Conservation (phyloP, 495 filamentous ascomycete species). For the Aspergillus biplanus region DNA sequence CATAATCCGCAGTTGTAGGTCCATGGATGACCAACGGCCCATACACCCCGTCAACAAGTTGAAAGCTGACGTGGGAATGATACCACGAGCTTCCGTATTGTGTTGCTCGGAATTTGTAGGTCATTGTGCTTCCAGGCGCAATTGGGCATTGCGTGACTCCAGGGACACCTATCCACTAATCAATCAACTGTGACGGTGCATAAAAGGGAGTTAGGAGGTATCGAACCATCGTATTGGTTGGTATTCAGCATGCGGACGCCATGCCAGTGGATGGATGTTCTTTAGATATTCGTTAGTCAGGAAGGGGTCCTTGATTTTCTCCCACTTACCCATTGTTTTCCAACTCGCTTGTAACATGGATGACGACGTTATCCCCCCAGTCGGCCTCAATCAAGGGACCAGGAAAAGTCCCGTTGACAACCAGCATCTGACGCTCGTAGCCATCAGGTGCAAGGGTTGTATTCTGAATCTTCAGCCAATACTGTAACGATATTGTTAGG, state of each 20-base stretch:
- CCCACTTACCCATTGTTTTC: background rate
- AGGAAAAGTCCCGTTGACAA: slow-evolving; percentile 44
- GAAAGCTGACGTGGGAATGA: too few species aligned
- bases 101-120: too few species aligned
- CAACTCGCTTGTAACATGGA: background rate
- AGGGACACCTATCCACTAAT: background rate
- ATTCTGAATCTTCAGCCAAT: background rate
- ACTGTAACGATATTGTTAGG: background rate
- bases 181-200: background rate
- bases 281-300: background rate
- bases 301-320: background rate
- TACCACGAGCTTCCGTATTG: too few species aligned
- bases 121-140: too few species aligned
- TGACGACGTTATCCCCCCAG: background rate
- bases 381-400: slow-evolving; percentile 39
- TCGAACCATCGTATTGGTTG: background rate
- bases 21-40: too few species aligned
- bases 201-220: too few species aligned
- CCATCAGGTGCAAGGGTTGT: slow-evolving; percentile 51
- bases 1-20: too few species aligned
- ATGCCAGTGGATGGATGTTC: slow-evolving; percentile 4
- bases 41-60: too few species aligned
- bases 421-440: slow-evolving; percentile 39
- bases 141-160: too few species aligned
- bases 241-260: slow-evolving; percentile 5